phyloP scores from a whole-genome alignment of 768 basidiomycete species.

The Tulasnella calospora region DNA sequence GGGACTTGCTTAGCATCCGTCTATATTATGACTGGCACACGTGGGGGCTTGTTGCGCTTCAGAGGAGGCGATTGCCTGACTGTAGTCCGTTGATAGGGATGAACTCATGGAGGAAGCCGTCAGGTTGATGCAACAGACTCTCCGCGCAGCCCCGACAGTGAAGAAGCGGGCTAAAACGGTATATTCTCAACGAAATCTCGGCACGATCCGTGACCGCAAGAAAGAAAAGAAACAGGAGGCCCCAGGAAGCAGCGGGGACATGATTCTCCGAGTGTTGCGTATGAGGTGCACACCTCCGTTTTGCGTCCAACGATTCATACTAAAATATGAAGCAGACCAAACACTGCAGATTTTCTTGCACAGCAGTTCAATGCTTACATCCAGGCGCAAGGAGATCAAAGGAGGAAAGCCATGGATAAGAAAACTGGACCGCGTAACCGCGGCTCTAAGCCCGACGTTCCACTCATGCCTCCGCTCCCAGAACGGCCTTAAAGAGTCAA shows the following conservation, averaged over 20 bases:
- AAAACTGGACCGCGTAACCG: neutral
- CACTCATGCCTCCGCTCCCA: neutral
- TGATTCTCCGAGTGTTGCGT: slow-evolving; percentile 87
- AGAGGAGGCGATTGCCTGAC: slow-evolving; percentile 26
- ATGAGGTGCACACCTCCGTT: slow-evolving; percentile 65
- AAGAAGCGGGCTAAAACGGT: slow-evolving; percentile 92
- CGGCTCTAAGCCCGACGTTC: no score
- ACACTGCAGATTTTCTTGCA: slow-evolving; percentile 79
- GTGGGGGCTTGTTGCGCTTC: slow-evolving; percentile 43
- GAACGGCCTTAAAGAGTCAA: neutral
- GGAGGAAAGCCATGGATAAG: neutral
- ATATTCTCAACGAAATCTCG: slow-evolving; percentile 85
- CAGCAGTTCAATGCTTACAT: slow-evolving; percentile 80
- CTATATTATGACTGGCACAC: slow-evolving; percentile 96
- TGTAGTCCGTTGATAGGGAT: slow-evolving; percentile 46
- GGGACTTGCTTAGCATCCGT: slow-evolving; percentile 82
- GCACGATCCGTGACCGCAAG: slow-evolving; percentile 92
- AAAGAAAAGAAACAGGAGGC: slow-evolving; percentile 78
- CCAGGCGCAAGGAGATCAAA: slow-evolving; percentile 74
- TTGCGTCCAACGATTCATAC: neutral
- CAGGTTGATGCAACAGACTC: slow-evolving; percentile 84
- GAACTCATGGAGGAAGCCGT: slow-evolving; percentile 92
- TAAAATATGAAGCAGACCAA: slow-evolving; percentile 46
- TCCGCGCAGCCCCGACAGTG: slow-evolving; percentile 66
- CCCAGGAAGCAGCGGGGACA: slow-evolving; percentile 66